These are phyloP conservation scores for Saccharum officinarum DNA, from an alignment of 176 grass and related monocot species.

Conservation along the genomic window DNA sequence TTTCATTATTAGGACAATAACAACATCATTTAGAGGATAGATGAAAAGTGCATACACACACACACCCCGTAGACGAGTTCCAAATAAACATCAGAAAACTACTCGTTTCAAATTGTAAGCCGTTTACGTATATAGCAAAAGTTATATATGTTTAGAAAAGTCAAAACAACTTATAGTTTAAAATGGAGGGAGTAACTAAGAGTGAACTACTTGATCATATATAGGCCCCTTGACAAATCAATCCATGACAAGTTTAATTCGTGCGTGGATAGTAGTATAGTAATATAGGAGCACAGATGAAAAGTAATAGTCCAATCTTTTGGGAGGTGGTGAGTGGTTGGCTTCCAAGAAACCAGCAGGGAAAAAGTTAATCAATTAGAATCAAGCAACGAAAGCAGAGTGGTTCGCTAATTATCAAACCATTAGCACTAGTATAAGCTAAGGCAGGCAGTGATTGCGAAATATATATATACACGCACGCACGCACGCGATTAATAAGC, in stretches of 20 bases:
- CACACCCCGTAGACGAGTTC: background rate
- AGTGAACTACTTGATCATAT: too few species aligned
- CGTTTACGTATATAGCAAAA: too few species aligned
- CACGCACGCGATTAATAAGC: background rate
- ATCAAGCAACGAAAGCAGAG: background rate
- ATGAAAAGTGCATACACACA: background rate
- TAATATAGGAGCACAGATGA: background rate
- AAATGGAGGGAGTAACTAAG: too few species aligned
- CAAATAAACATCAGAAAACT: background rate
- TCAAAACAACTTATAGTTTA: background rate
- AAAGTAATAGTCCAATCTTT: slow-evolving; percentile 16
- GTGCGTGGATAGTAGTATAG: background rate
- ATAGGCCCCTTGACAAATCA: background rate
- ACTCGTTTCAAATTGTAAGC: too few species aligned
- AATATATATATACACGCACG: background rate
- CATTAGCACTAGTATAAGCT: background rate
- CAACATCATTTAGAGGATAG: background rate
- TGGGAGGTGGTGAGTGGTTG: slow-evolving; percentile 30
- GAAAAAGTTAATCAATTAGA: too few species aligned
- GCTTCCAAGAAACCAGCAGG: slow-evolving; percentile 37
- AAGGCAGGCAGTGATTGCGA: background rate
- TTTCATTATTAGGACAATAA: background rate
- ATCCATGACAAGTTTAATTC: background rate
- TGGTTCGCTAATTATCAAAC: slow-evolving; percentile 1
- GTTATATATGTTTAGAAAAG: background rate